A percentile compares a stretch with the other conserved stretches of the same genome.
phyloP scores from a whole-genome alignment of 1,139 yeast species.

The Diutina siamensis region DNA sequence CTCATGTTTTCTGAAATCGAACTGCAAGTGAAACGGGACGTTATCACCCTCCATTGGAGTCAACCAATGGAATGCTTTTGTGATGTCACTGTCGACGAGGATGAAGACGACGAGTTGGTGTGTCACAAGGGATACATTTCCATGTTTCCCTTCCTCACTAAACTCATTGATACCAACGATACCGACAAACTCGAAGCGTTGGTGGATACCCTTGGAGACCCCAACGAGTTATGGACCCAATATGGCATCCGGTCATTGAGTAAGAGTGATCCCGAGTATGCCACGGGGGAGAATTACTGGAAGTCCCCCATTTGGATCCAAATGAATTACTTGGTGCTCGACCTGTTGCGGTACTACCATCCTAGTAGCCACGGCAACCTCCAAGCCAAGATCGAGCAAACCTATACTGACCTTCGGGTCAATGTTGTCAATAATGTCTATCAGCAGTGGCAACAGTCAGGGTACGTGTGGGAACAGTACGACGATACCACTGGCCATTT shows the following conservation, averaged over 20 bases:
- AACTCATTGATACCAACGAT: slow-evolving; percentile 43
- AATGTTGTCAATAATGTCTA: slow-evolving; percentile 62
- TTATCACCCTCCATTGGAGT: slow-evolving; percentile 76
- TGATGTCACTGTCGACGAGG: slow-evolving; percentile 69
- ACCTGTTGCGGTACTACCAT: slow-evolving; percentile 49
- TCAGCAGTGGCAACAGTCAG: slow-evolving; percentile 60
- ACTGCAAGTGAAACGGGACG: slow-evolving; percentile 43
- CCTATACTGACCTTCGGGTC: slow-evolving; percentile 48
- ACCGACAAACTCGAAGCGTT: slow-evolving; percentile 39
- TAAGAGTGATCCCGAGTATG: slow-evolving; percentile 51
- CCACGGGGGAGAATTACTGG: slow-evolving; percentile 89
- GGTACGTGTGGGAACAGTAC: slow-evolving; percentile 88
- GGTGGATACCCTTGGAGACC: slow-evolving; percentile 50
- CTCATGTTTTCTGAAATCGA: slow-evolving; percentile 41
- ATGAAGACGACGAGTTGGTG: slow-evolving; percentile 51
- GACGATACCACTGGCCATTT: slow-evolving; percentile 66
- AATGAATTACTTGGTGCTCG: slow-evolving; percentile 74
- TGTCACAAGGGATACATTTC: slow-evolving; percentile 89
- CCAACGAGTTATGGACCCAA: slow-evolving; percentile 64
- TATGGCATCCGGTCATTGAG: slow-evolving; percentile 81
- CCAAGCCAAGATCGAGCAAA: slow-evolving; percentile 20
- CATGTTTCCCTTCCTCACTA: slow-evolving; percentile 73
- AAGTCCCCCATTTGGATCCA: slow-evolving; percentile 91
- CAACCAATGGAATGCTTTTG: slow-evolving; percentile 59
- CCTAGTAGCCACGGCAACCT: slow-evolving; percentile 11